A percentile compares a stretch with the other conserved stretches of the same genome.
Conservation (phyloP, 139 green algal genomes). For the Desmodesmus armatus region DNA sequence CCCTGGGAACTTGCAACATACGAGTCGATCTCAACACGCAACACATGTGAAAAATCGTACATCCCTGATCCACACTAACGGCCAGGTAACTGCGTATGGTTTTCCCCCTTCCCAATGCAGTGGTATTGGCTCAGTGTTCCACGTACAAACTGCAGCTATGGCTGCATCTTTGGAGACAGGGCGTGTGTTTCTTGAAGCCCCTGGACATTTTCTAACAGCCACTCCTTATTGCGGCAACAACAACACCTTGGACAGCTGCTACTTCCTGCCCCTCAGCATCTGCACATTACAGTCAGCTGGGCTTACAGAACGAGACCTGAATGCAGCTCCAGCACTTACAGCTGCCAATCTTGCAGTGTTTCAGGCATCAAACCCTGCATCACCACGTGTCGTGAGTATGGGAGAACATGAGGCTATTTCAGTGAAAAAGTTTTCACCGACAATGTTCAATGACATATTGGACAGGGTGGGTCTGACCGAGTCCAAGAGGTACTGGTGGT, state of each 20-base stretch:
- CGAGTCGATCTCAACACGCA: too few species aligned
- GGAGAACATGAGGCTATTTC: background rate
- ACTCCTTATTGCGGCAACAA: background rate
- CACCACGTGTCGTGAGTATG: background rate
- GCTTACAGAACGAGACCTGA: background rate
- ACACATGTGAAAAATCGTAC: too few species aligned
- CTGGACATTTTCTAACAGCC: constrained; percentile 7
- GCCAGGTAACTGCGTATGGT: too few species aligned
- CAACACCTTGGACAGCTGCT: constrained; percentile 38
- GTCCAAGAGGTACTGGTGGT: constrained; percentile 52
- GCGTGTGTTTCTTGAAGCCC: constrained; percentile 35
- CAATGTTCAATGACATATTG: constrained; percentile 15
- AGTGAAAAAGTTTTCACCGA: background rate
- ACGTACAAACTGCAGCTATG: constrained; percentile 7
- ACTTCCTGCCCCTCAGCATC: constrained; percentile 46
- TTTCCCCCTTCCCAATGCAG: too few species aligned
- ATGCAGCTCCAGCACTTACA: background rate
- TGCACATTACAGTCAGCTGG: constrained; percentile 23
- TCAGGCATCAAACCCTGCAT: background rate
- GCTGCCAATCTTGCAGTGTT: background rate
- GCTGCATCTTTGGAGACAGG: constrained; percentile 24
- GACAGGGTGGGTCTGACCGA: background rate
- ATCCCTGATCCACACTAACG: too few species aligned
- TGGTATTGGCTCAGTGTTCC: background rate
- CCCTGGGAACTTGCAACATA: too few species aligned